Base-by-base conservation (phyloP, 257 asterid genomes). In the Nicotiana tabacum region DNA sequence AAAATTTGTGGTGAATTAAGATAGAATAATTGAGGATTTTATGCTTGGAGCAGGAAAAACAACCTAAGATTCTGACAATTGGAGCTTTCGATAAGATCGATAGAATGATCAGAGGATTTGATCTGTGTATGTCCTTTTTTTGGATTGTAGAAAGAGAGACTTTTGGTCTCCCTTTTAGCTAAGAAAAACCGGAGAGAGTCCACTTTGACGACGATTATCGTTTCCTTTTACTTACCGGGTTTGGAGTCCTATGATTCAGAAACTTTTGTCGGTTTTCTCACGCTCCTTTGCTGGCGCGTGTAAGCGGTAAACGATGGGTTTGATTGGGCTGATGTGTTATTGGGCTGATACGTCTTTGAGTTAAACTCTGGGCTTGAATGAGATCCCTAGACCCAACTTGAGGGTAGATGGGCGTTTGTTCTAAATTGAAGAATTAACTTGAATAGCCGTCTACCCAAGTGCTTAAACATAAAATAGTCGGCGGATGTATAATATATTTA, bases 191-290 rank as follows among this genome's bases (percentile, higher is more conserved):
- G 56, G 9, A 77, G 37, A 5, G 81, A 82, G 81, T 51, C 80
- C 72, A 32, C 72, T 17, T 69, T 58, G 84, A 56, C 84, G 84
- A 82, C 37, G 79, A 79, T 35, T 60, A 33, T n/a, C 43, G 60
- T 58, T 35, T 2, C 9, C 3, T 72, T 72, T 43, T 5, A 43
- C 60, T 72, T 72, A 24, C 39, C 60, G 6, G 61, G 78, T 43
- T 43, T 58, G 61, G 78, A 72, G 6, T 46, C 37, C 21, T 3
- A 46, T 21, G 78, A 72, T 46, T 72, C 24, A 72, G 10, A 0
- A 72, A 24, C 1, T 72, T 43, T n/a, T 4, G 9, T 15, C 6
- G 78, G 8, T 46, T 4, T 61, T 43, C n/a, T 70, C 78, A 43
- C 78, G 78, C 58, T 43, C 78, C 78, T 3, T 69, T 69, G 18